Percentiles rank a stretch among this genome's conserved stretches.
These are phyloP conservation scores for Manihot esculenta DNA, from an alignment of 441 rosid species.

Conservation along the genomic window DNA sequence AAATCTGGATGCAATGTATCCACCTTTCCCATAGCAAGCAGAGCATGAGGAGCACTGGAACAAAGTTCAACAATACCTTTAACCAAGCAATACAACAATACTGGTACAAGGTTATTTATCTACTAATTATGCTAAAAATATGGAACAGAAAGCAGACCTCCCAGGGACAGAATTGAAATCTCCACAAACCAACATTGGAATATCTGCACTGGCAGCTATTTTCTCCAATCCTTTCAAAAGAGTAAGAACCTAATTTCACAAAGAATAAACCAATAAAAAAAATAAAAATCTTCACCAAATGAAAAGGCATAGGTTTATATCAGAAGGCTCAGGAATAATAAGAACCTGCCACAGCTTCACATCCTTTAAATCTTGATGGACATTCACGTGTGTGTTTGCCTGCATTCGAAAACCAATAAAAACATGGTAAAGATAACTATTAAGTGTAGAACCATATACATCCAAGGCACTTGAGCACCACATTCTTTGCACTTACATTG, in stretches of 20 bases:
- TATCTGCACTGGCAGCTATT: constrained; percentile 98
- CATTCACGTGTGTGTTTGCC: constrained; percentile 97
- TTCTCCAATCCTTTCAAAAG: constrained; percentile 96
- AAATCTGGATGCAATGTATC: constrained; percentile 83
- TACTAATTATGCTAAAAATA: constrained; percentile 1
- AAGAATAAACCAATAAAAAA: constrained; percentile 18
- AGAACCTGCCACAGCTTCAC: constrained; percentile 99
- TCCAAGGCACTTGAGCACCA: too few species aligned
- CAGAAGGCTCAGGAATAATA: constrained; percentile 5
- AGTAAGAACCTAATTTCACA: constrained; percentile 76
- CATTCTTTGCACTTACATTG: neutral
- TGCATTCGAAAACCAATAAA: constrained; percentile 35
- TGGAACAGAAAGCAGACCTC: constrained; percentile 48
- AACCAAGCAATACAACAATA: neutral
- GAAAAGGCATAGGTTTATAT: neutral
- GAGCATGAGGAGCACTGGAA: constrained; percentile 91
- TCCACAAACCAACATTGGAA: constrained; percentile 99
- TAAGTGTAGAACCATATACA: constrained; percentile 2
- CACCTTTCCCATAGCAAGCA: constrained; percentile 96
- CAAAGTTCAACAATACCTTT: constrained; percentile 20
- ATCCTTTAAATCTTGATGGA: constrained; percentile 88
- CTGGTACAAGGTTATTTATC: neutral
- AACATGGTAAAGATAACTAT: neutral
- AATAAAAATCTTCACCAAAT: constrained; percentile 8
- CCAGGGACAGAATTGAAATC: constrained; percentile 95